Evolutionary conservation across 2,329 filamentous ascomycete genomes (phyloP).

Genomic region (Elsinoe australis): DNA sequence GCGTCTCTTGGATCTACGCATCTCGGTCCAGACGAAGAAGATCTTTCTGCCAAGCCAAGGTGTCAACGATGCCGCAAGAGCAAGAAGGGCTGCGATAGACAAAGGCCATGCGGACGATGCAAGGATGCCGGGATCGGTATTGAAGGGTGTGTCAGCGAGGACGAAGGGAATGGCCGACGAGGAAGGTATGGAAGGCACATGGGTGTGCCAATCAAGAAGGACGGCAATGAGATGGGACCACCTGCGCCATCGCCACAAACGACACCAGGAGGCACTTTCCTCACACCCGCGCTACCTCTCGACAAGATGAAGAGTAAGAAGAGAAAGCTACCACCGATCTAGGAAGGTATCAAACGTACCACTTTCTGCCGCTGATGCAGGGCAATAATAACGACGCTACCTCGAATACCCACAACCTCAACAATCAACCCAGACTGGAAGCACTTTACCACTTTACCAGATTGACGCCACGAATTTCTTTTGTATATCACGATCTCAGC

Average conservation of each 20-base stretch:
- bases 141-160: constrained; percentile 93
- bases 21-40: constrained; percentile 65
- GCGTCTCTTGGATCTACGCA: constrained; percentile 59
- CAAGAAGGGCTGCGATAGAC: constrained; percentile 97
- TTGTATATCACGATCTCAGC: constrained; percentile 5
- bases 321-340: constrained; percentile 31
- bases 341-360: too few relatives aligned
- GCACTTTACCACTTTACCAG: too few relatives aligned
- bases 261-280: constrained; percentile 29
- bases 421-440: too few relatives aligned
- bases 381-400: too few relatives aligned
- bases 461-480: constrained; percentile 8
- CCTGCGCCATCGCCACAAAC: constrained; percentile 25
- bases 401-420: neutral
- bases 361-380: too few relatives aligned
- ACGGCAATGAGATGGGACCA: constrained; percentile 22
- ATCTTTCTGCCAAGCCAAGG: constrained; percentile 88
- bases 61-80: constrained; percentile 98
- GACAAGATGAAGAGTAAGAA: constrained; percentile 66
- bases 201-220: constrained; percentile 59
- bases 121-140: constrained; percentile 89
- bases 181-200: constrained; percentile 74
- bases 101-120: constrained; percentile 90
- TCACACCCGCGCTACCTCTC: constrained; percentile 28
- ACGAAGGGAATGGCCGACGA: constrained; percentile 94